Evolutionary conservation across 2,329 filamentous ascomycete genomes (phyloP), one percentile per base, ranked within the genome.

Genomic region (Penicillium sp.): DNA sequence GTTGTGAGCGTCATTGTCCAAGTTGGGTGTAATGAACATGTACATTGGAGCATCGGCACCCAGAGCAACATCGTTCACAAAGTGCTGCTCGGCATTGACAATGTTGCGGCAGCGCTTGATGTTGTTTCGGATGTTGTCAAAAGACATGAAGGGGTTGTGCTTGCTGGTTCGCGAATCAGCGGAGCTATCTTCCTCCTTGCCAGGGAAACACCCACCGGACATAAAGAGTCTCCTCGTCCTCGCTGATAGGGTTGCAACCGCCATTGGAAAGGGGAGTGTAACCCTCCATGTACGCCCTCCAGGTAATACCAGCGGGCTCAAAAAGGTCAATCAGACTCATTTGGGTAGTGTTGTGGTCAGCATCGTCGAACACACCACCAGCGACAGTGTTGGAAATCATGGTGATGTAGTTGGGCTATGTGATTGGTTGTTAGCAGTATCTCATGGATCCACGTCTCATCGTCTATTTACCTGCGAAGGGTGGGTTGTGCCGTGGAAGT

Each of bases 101-200:
- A 56, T 56, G 18, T 56, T 56, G 14, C 45, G 39, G 54, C 54
- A 56, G n/a, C 54, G 54, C 13, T 28, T 36, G n/a, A 35, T 45
- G 41, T 50, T 54, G 44, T 56, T 53, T 31, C 54, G 50, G 39
- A 56, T 56, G 40, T 56, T 56, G 54, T 56, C 47, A 27, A 56
- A 56, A 33, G 54, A 56, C 54, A 56, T 56, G 50, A 54, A 56
- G 5, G 54, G 54, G 40, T 56, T 56, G 30, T 56, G 54, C 35
- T 56, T 56, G 47, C 50, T 56, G n/a, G 10, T 18, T 5, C 4
- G n/a, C 25, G 5, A 18, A 44, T 54, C 16, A 36, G 27, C 16
- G 16, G 36, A 16, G 24, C n/a, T n/a, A n/a, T n/a, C 4, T 24
- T 27, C 2, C 22, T 5, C 13, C 20, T 6, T n/a, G 13, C 11